A percentile compares a stretch with the other conserved stretches of the same genome.
Evolutionary conservation across 1,284 basidiomycete genomes (phyloP).

Genomic region (Puccinia triticina): DNA sequence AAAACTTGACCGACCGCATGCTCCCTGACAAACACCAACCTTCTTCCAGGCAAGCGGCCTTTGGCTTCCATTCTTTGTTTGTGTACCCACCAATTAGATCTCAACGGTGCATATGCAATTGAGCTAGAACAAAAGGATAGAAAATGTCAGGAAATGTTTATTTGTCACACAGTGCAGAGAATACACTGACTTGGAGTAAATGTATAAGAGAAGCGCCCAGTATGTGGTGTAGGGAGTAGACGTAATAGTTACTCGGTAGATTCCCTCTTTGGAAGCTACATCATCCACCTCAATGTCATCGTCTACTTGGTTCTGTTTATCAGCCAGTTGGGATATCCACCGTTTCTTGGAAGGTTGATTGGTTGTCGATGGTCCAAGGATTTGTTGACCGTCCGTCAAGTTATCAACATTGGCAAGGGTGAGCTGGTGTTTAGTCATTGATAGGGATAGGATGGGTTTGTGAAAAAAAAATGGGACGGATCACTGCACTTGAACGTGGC

Average conservation of each 20-base stretch:
- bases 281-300: slow-evolving; percentile 39
- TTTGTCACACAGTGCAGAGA: neutral
- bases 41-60: slow-evolving; percentile 22
- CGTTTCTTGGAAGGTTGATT: slow-evolving; percentile 47
- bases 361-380: neutral
- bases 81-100: slow-evolving; percentile 41
- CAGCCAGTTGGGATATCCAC: slow-evolving; percentile 44
- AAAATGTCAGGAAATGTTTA: neutral
- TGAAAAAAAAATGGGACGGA: too few species aligned
- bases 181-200: slow-evolving; percentile 47
- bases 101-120: slow-evolving; percentile 40
- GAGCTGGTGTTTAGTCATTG: slow-evolving; percentile 19
- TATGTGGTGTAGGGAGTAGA: slow-evolving; percentile 50
- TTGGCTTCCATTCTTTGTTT: slow-evolving; percentile 44
- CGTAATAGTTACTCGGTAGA: slow-evolving; percentile 40
- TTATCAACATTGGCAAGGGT: slow-evolving; percentile 50
- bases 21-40: slow-evolving; percentile 36
- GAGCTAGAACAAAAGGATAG: slow-evolving; percentile 29
- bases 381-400: slow-evolving; percentile 32
- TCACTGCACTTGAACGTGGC: too few species aligned
- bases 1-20: slow-evolving; percentile 50
- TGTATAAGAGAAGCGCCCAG: slow-evolving; percentile 43
- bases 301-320: slow-evolving; percentile 22
- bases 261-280: slow-evolving; percentile 11
- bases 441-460: neutral